Conservation (phyloP, 257 asterid species). For the Nicotiana paniculata region DNA sequence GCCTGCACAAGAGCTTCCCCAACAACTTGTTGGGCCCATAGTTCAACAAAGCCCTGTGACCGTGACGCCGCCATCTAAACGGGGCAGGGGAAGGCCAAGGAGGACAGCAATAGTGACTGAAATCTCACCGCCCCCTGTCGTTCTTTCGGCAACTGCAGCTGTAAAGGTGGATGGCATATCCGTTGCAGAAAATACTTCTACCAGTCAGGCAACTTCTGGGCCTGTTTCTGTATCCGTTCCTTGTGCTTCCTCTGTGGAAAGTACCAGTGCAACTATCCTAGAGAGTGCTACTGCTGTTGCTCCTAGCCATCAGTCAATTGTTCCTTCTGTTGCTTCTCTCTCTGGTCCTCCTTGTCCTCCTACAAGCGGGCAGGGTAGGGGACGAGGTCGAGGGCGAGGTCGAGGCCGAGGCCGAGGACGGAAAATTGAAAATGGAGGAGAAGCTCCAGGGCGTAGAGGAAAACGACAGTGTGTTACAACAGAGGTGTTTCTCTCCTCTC, state of each 20-base stretch:
- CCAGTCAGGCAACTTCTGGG: constrained; percentile 16
- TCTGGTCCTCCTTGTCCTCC: constrained; percentile 35
- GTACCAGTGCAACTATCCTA: constrained; percentile 32
- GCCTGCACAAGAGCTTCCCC: not conserved
- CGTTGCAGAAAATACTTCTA: constrained; percentile 10
- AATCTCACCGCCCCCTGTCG: constrained; percentile 15
- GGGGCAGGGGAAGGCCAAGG: constrained; percentile 99
- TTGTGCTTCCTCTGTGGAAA: constrained; percentile 21
- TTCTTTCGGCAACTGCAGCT: constrained; percentile 13
- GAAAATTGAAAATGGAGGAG: constrained; percentile 53
- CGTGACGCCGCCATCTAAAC: constrained; percentile 62
- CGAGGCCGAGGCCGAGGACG: constrained; percentile 53
- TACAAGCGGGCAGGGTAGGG: constrained; percentile 62
- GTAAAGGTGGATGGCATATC: constrained; percentile 10
- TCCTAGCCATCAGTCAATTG: constrained; percentile 32
- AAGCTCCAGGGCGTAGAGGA: constrained; percentile 68
- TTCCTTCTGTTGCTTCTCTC: constrained; percentile 42
- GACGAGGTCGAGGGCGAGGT: constrained; percentile 52
- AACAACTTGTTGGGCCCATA: constrained; percentile 22
- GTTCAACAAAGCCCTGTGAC: constrained; percentile 32
- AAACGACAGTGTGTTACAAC: constrained; percentile 38
- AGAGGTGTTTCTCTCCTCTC: constrained; percentile 31
- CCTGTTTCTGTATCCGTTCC: constrained; percentile 31
- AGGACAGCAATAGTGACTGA: constrained; percentile 37
- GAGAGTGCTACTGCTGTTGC: constrained; percentile 27